A percentile compares a stretch with the other conserved stretches of the same genome.
Evolutionary conservation across 164 flowering plant species (phyloP).

Genomic region (Dillenia turbinata): DNA sequence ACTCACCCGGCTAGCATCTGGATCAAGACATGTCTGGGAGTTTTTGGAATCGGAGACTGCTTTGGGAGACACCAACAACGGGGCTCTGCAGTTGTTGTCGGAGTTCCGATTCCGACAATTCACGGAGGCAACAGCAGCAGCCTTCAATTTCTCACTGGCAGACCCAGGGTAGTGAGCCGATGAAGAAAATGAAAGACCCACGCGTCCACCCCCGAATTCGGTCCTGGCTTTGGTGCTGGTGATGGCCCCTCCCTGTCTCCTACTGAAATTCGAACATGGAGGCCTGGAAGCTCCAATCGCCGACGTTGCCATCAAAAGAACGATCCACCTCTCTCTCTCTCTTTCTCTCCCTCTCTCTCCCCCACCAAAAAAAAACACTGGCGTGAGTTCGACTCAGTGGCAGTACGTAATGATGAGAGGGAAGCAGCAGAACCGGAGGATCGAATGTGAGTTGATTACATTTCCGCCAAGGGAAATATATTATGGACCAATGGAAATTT

Average conservation of each 20-base stretch:
- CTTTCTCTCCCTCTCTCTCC: background rate
- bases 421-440: too few species aligned
- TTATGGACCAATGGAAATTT: too few species aligned
- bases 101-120: background rate
- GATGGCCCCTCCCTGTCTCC: slow-evolving; percentile 1
- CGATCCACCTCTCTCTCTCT: too few species aligned
- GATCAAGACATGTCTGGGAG: slow-evolving; percentile 88
- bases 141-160: slow-evolving; percentile 11
- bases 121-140: background rate
- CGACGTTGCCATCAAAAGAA: slow-evolving; percentile 29
- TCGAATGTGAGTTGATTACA: too few species aligned
- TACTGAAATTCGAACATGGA: slow-evolving; percentile 16
- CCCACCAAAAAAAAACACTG: too few species aligned
- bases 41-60: slow-evolving; percentile 80
- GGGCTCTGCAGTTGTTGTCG: slow-evolving; percentile 12
- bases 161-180: slow-evolving; percentile 29
- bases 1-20: slow-evolving; percentile 80
- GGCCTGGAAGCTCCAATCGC: slow-evolving; percentile 29
- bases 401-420: too few species aligned
- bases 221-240: slow-evolving; percentile 8
- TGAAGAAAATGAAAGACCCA: slow-evolving; percentile 29
- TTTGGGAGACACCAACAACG: slow-evolving; percentile 57
- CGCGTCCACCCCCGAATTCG: background rate
- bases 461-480: too few species aligned
- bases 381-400: too few species aligned